A percentile compares a stretch with the other conserved stretches of the same genome.
Evolutionary conservation across 768 basidiomycete species (phyloP).

Genomic region (Termitomyces sp.): DNA sequence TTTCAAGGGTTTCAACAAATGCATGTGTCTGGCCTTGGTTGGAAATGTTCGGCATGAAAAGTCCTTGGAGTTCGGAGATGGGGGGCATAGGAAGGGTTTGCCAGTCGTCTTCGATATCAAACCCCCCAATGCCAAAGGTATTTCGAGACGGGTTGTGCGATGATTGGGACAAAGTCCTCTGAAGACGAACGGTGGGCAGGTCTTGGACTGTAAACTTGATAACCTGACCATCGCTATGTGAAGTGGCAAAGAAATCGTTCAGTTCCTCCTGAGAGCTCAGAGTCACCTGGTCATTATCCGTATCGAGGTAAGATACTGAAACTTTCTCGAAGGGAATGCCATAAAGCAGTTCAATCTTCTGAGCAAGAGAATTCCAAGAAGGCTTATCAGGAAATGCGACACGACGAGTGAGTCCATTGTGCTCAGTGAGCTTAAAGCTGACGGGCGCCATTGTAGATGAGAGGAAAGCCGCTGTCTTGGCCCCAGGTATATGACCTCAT

Average conservation of each 20-base stretch:
- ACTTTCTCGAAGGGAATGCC: conserved; percentile 55
- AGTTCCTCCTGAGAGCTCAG: conserved; percentile 76
- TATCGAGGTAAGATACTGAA: conserved; percentile 71
- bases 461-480: background rate
- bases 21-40: conserved; percentile 51
- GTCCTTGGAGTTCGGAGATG: conserved; percentile 31
- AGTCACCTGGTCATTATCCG: conserved; percentile 74
- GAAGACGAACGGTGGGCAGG: conserved; percentile 39
- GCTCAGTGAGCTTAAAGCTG: conserved; percentile 67
- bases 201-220: conserved; percentile 68
- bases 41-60: conserved; percentile 33
- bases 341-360: conserved; percentile 51
- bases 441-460: conserved; percentile 39
- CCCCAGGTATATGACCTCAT: conserved; percentile 3
- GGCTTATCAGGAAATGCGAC: conserved; percentile 25
- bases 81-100: conserved; percentile 50
- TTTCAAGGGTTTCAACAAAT: conserved; percentile 57
- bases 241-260: conserved; percentile 60
- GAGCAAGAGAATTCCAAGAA: conserved; percentile 15
- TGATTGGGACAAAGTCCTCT: conserved; percentile 30
- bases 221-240: conserved; percentile 27
- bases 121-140: conserved; percentile 52
- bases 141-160: conserved; percentile 44
- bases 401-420: conserved; percentile 58
- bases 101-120: conserved; percentile 64